Percentiles rank a stretch among this genome's conserved stretches.
Conservation (phyloP, 345 rosid genomes). For the Corchorus olitorius region DNA sequence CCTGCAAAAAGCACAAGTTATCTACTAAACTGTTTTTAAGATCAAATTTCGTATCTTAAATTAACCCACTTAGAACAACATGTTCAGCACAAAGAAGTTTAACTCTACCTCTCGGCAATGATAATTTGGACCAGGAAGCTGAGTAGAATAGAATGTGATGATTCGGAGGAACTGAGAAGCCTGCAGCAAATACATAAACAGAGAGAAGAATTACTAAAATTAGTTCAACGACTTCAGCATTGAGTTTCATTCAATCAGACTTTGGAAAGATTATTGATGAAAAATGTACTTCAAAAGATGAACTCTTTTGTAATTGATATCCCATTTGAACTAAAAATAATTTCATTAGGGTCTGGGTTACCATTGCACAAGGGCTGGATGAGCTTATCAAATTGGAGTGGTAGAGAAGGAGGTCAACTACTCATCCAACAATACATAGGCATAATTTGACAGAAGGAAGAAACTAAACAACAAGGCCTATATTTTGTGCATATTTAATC, state of each 20-base stretch:
- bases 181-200: slow-evolving; percentile 43
- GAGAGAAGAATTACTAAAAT: not conserved
- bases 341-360: no score
- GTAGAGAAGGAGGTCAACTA: no score
- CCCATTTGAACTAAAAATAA: no score
- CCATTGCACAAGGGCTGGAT: no score
- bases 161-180: slow-evolving; percentile 87
- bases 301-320: no score
- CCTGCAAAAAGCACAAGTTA: slow-evolving; percentile 48
- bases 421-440: not conserved
- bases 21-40: not conserved
- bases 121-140: slow-evolving; percentile 98
- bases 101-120: slow-evolving; percentile 88
- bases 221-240: no score
- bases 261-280: no score
- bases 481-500: not conserved
- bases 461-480: slow-evolving; percentile 1
- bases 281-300: no score
- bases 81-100: not conserved
- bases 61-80: not conserved
- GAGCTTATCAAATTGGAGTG: no score
- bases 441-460: not conserved
- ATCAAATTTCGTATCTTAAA: not conserved
- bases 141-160: slow-evolving; percentile 90
- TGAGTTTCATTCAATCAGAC: no score